Evolutionary conservation across 1,284 basidiomycete genomes (phyloP).

Genomic region (Schizophyllum amplum): DNA sequence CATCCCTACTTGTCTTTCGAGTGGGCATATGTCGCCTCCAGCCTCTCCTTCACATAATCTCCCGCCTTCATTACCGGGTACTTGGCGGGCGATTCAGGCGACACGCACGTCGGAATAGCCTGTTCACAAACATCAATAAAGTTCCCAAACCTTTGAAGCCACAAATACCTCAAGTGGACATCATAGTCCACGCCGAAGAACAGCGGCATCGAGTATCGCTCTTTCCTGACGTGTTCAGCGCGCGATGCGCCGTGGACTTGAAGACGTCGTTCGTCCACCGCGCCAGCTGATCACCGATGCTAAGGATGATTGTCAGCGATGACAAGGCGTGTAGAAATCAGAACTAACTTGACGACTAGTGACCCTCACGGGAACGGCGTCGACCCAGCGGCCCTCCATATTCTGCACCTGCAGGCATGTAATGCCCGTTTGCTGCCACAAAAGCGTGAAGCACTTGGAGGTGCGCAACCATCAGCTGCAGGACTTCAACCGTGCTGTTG

Average conservation of each 20-base stretch:
- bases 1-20: slow-evolving; percentile 2
- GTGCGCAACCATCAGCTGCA: too few species aligned
- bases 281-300: slow-evolving; percentile 70
- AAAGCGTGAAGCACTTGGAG: slow-evolving; percentile 63
- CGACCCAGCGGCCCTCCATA: slow-evolving; percentile 51
- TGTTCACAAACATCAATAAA: slow-evolving; percentile 18
- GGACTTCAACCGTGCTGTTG: too few species aligned
- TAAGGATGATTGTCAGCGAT: slow-evolving; percentile 17
- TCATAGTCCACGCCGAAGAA: slow-evolving; percentile 65
- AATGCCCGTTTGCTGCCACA: slow-evolving; percentile 56
- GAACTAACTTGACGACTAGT: slow-evolving; percentile 61
- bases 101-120: slow-evolving; percentile 66
- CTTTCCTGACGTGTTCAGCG: slow-evolving; percentile 55
- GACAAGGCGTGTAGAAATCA: background rate
- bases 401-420: slow-evolving; percentile 70
- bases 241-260: slow-evolving; percentile 72
- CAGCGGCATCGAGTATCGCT: slow-evolving; percentile 63
- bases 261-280: slow-evolving; percentile 78
- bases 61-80: slow-evolving; percentile 61
- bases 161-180: slow-evolving; percentile 46
- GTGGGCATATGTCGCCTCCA: slow-evolving; percentile 46
- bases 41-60: slow-evolving; percentile 54
- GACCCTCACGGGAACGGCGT: slow-evolving; percentile 54
- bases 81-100: slow-evolving; percentile 47
- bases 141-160: background rate